Evolutionary conservation across 352 stramenopile species (phyloP).

Genomic region (Globisporangium apiculatum): DNA sequence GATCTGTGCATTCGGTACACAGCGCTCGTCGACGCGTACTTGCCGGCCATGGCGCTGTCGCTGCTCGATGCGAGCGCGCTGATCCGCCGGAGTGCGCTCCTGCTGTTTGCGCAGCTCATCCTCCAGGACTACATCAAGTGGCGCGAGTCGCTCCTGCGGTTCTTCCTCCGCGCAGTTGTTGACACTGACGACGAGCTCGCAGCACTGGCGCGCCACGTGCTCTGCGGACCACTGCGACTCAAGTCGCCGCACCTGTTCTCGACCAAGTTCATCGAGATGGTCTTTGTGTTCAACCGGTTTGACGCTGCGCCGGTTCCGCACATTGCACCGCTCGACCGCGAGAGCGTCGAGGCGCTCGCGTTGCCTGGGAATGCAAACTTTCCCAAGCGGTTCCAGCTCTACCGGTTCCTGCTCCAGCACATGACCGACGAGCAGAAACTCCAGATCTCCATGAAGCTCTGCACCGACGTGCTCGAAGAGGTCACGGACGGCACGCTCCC

Average conservation of each 20-base stretch:
- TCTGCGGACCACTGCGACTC: conserved; percentile 86
- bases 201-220: conserved; percentile 89
- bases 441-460: conserved; percentile 92
- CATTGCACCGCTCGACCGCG: conserved; percentile 55
- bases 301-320: conserved; percentile 28
- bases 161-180: conserved; percentile 92
- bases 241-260: conserved; percentile 94
- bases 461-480: conserved; percentile 90
- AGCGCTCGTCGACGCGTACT: conserved; percentile 92
- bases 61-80: conserved; percentile 84
- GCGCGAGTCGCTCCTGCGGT: conserved; percentile 92
- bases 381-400: conserved; percentile 82
- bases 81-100: conserved; percentile 92
- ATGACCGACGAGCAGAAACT: conserved; percentile 96
- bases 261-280: conserved; percentile 95
- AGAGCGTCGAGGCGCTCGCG: conserved; percentile 56
- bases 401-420: conserved; percentile 92
- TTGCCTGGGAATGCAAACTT: conserved; percentile 51
- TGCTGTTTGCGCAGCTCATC: conserved; percentile 94
- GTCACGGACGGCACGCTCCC: conserved; percentile 76
- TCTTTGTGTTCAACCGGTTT: conserved; percentile 95
- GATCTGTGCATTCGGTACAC: conserved; percentile 97
- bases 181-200: conserved; percentile 92
- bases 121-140: conserved; percentile 99
- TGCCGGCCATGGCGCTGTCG: conserved; percentile 94